Percentiles rank a stretch among this genome's conserved stretches.
phyloP scores from a whole-genome alignment of 805 yeast species.

The Wickerhamiella brachini region DNA sequence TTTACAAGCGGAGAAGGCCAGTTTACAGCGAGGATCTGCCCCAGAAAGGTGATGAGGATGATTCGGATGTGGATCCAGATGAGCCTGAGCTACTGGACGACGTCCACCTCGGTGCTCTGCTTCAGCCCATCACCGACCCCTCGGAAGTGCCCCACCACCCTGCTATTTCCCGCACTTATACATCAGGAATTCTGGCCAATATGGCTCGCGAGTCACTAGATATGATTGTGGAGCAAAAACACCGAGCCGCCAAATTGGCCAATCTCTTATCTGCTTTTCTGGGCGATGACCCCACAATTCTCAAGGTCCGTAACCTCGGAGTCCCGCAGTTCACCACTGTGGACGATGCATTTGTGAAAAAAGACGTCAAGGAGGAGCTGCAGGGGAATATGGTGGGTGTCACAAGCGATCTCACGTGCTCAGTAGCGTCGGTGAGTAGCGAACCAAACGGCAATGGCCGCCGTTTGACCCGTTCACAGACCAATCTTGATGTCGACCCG shows the following conservation, averaged over 20 bases:
- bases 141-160: conserved; percentile 63
- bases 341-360: conserved; percentile 11
- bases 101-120: conserved; percentile 41
- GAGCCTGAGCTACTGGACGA: conserved; percentile 35
- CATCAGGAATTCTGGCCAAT: conserved; percentile 37
- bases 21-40: conserved; percentile 11
- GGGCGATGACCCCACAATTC: conserved; percentile 62
- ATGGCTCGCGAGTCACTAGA: conserved; percentile 64
- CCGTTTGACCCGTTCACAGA: background rate
- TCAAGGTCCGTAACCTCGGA: conserved; percentile 44
- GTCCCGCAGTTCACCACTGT: conserved; percentile 43
- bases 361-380: background rate
- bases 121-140: conserved; percentile 72
- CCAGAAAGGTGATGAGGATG: conserved; percentile 17
- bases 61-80: conserved; percentile 16
- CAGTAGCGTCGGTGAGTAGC: conserved; percentile 11
- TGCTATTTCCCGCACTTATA: conserved; percentile 53
- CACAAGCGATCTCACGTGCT: conserved; percentile 7
- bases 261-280: conserved; percentile 63
- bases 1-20: conserved; percentile 21
- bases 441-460: conserved; percentile 5
- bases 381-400: conserved; percentile 5
- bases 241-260: conserved; percentile 54
- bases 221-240: conserved; percentile 69
- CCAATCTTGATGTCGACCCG: conserved; percentile 30